Percentiles rank a stretch among this genome's conserved stretches.
phyloP scores from a whole-genome alignment of 768 basidiomycete genomes.

The Stropharia rugosoannulata region DNA sequence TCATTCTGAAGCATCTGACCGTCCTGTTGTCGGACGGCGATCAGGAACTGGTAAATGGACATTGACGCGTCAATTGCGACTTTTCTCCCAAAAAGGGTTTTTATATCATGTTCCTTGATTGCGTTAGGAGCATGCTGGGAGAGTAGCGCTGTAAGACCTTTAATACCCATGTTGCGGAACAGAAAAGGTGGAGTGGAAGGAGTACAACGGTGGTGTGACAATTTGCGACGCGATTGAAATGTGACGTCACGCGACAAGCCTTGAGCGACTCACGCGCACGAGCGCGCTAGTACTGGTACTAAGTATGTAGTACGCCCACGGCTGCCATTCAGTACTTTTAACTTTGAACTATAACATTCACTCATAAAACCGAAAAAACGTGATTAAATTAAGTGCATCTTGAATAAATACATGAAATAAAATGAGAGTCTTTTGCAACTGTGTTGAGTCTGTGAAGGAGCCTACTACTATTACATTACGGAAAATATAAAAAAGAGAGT shows the following conservation, averaged over 20 bases:
- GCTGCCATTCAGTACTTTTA: no score
- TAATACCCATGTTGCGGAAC: constrained; percentile 75
- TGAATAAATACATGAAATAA: no score
- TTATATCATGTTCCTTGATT: constrained; percentile 92
- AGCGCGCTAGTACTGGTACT: no score
- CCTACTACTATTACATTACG: no score
- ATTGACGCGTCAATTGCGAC: constrained; percentile 98
- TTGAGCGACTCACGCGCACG: background rate
- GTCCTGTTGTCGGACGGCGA: constrained; percentile 94
- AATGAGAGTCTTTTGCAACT: background rate
- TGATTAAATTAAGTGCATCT: no score
- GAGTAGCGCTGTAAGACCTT: constrained; percentile 89
- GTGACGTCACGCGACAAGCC: constrained; percentile 21
- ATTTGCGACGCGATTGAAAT: background rate
- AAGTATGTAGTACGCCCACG: no score
- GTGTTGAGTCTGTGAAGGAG: background rate
- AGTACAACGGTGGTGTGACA: background rate
- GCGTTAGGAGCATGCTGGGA: constrained; percentile 87
- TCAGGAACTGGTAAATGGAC: constrained; percentile 97
- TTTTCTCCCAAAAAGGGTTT: constrained; percentile 96
- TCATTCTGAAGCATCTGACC: constrained; percentile 97
- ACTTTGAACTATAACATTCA: no score
- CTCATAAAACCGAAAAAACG: no score
- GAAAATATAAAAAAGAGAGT: no score
- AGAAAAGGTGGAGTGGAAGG: background rate